Evolutionary conservation across 495 filamentous ascomycete genomes (phyloP), one percentile per base, ranked within the genome.

Genomic region (Lophiotrema nucula): DNA sequence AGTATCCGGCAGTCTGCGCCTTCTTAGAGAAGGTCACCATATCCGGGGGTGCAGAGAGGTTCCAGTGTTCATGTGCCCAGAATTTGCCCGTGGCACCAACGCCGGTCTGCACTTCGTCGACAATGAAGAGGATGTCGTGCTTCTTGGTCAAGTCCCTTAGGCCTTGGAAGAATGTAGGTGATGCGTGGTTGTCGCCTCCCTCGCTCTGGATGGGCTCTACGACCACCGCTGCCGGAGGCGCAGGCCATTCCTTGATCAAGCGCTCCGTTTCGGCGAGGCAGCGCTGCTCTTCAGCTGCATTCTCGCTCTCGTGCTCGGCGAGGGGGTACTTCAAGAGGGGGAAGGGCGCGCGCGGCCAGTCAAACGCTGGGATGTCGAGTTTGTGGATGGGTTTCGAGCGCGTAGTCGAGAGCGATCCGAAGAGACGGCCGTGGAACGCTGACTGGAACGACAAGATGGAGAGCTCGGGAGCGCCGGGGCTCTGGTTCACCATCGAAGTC

Each of bases 21-120:
- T 98, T 98, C 84, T 98, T 98, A 69, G 83, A 88, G 78, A 98
- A 98, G 24, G 93, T 97, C 27, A 98, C 93, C 85, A 98, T 96
- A 77, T 98, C 93, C 4, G 93, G 95, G 19, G 95, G 91, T 26
- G 85, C 75, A 27, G 77, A 66, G 46, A 97, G 79, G 72, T 87
- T 77, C 93, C 93, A 98, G 82, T 97, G 93, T 59, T 97, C 95
- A 77, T 98, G 93, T 1, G 95, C 93, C 93, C 93, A 98, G 85
- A 97, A 97, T 71, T 88, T 91, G 54, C 93, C 93, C 1, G 93
- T 98, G 0, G 89, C 87, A 62, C 93, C 93, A 31, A 98, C 87
- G 72, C 93, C 93, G 15, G 93, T 98, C 77, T 98, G 93, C 25
- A 98, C 95, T 72, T 98, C 93, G 73, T 98, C 93, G 56, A 98